Base-by-base conservation (phyloP, 345 rosid species). In the Kernera saxatilis region DNA sequence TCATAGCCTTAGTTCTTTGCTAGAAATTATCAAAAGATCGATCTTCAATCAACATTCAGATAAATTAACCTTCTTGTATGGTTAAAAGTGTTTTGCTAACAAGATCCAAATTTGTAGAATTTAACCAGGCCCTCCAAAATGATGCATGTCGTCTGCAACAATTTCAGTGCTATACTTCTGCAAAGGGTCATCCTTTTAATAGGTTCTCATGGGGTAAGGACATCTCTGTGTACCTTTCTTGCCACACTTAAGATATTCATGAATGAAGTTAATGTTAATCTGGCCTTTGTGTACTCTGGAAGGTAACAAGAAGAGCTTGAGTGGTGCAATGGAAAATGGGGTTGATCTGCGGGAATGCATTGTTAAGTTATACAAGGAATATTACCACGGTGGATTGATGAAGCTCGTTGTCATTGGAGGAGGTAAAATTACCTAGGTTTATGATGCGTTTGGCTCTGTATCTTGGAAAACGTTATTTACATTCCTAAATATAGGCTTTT, bases 351-450 rank as follows among this genome's bases (percentile, higher is more conserved):
- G 91, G 64, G 90, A 88, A 55, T 84, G 80, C 30, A 86, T 94
- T 65, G 13, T 85, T 77, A 83, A 85, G 78, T 61, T 89, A 77
- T 94, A 88, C 72, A 72, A 71, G 57, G 83, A 86, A 46, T 81
- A 83, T 79, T 91, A 94, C 74, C 87, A 87, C 65, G 96, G 99
- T 77, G 93, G 93, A 62, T 65, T 85, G 75, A 94, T 94, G 99
- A 94, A 91, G 80, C 84, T 94, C 56, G 97, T 88, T 79, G 92
- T 94, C 71, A 91, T 94, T 63, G 99, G 99, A 57, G 99, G 98
- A 78, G 99, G 99, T 89, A 82, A 79, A 52, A 53, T 49, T 64
- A 64, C 58, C 18, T 39, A 49, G 57, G 66, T 62, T 41, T 67
- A 46, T 71, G 19, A 56, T 64, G 29, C 59, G 27, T 46, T 63